Base-by-base conservation (phyloP, 306 rosid species). In the Luffa aegyptiaca region DNA sequence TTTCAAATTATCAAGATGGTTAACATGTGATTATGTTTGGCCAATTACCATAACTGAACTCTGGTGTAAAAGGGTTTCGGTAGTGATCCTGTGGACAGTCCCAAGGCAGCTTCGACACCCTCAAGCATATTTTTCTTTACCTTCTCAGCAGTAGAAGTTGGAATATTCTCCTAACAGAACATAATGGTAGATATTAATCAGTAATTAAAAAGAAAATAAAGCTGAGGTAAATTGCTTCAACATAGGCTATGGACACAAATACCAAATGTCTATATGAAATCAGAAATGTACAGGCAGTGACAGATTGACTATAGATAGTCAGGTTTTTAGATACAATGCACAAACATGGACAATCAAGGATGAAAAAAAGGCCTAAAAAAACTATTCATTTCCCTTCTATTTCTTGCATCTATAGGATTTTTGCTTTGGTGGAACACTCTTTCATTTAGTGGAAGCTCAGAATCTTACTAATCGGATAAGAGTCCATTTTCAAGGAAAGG, bases 81-180 rank as follows among this genome's bases (percentile, higher is more conserved):
- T 76, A 91, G 92, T n/a, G 92, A 91, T 77, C 92, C 97, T 82
- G 81, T 82, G 44, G 87, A 75, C 83, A 94, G 73, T 57, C 97
- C 98, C 14, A 94, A 87, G 26, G 98, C 92, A 77, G 87, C 80
- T 85, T 94, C 97, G 77, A 94, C 92, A 55, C 97, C 97, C 85
- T 82, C 86, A 51, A 94, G 96, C 97, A 94, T 92, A 68, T 82
- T 86, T 37, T 86, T 84, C 79, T 83, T 90, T 76, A 90, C 93
- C 89, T 59, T 91, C 78, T 89, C 88, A 35, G 92, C 86, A 10
- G 98, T 91, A 57, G 89, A 90, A 70, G 68, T 78, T 36, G 97
- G 97, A 76, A 94, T 94, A 83, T 91, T 94, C 86, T 94, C 98
- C 98, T 92, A 84, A 80, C 62, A 76, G 76, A 46, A 11, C 39